Conservation (phyloP, 345 rosid genomes). For the Salix dunnii region DNA sequence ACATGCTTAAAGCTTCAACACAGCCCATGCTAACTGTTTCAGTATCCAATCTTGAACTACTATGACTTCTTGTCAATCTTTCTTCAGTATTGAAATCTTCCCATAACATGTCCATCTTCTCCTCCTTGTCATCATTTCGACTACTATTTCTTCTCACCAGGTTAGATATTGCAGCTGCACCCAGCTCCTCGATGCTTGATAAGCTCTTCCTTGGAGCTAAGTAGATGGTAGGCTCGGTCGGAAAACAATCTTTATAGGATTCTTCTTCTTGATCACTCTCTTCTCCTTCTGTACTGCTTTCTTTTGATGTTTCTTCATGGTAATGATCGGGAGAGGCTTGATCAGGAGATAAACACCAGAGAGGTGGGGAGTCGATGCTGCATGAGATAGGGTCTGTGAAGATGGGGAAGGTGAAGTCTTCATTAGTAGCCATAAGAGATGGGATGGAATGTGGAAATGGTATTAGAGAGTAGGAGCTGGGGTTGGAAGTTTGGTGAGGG, state of each 20-base stretch:
- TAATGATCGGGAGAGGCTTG: constrained; percentile 20
- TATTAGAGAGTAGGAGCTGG: neutral
- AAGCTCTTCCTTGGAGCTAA: constrained; percentile 30
- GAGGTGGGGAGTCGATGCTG: constrained; percentile 62
- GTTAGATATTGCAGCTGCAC: neutral
- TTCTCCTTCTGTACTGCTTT: constrained; percentile 5
- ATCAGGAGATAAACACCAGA: constrained; percentile 53
- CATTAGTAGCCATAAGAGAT: constrained; percentile 20
- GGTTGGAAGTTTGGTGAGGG: constrained; percentile 29
- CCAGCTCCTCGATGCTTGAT: constrained; percentile 24
- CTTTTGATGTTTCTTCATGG: neutral
- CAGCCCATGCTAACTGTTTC: constrained; percentile 27
- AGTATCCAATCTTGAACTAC: constrained; percentile 10
- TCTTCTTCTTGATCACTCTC: neutral
- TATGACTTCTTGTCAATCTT: constrained; percentile 18
- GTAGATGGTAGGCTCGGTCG: neutral
- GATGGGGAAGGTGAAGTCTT: constrained; percentile 74
- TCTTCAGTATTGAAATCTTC: constrained; percentile 74
- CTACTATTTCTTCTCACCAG: neutral
- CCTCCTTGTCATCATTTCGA: constrained; percentile 25
- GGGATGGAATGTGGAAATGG: neutral
- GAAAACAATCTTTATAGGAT: neutral
- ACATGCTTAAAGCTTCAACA: constrained; percentile 26
- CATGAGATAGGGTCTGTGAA: constrained; percentile 22
- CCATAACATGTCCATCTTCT: constrained; percentile 85